These are phyloP conservation scores for Wallacemonas rigidus DNA, from an alignment of 208 protist genomes.

Conservation along the genomic window DNA sequence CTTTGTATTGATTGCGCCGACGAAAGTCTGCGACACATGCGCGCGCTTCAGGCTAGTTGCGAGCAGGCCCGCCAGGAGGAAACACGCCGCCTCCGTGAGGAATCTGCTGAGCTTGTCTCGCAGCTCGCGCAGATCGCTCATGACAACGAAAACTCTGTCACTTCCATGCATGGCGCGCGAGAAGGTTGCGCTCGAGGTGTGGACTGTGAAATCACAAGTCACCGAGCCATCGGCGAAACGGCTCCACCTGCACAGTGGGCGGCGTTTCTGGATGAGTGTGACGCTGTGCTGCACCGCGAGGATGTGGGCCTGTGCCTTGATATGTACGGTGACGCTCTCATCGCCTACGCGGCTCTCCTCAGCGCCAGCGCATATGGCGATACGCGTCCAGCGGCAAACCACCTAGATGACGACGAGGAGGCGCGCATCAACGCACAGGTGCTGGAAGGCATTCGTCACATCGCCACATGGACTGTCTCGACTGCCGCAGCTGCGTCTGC, in stretches of 20 bases:
- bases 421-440: background rate
- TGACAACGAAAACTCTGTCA: background rate
- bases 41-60: background rate
- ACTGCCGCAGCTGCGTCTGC: too few species aligned
- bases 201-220: background rate
- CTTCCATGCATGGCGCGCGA: background rate
- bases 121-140: background rate
- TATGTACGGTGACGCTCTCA: conserved; percentile 14
- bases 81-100: background rate
- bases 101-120: background rate
- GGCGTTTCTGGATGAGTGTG: background rate
- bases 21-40: background rate
- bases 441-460: background rate
- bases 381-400: background rate
- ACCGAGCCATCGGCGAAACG: background rate
- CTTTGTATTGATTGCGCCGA: background rate
- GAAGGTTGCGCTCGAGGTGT: background rate
- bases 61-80: background rate
- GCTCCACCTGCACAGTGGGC: background rate
- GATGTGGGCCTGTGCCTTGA: conserved; percentile 13
- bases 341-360: conserved; percentile 12
- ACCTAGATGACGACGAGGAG: background rate
- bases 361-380: background rate
- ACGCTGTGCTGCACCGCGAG: conserved; percentile 4
- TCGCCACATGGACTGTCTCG: background rate